Conservation (phyloP, 306 rosid species). For the Acmispon strigosus region DNA sequence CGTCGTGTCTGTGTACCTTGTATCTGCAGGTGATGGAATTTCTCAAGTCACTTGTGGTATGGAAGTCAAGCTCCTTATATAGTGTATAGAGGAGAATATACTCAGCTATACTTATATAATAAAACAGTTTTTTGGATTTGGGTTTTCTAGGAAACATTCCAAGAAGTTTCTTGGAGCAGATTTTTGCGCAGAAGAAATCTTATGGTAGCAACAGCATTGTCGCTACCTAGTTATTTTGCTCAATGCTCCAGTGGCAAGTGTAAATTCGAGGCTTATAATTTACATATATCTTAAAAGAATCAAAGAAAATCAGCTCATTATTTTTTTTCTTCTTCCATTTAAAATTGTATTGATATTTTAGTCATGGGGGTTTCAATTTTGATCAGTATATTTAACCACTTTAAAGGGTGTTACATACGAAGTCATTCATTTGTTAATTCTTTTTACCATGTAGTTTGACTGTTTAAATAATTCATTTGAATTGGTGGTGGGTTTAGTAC, state of each 20-base stretch:
- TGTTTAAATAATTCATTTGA: background rate
- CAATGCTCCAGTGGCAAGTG: constrained; percentile 38
- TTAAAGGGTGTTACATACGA: background rate
- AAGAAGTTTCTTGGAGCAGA: constrained; percentile 38
- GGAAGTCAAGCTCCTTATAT: constrained; percentile 56
- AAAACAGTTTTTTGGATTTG: constrained; percentile 23
- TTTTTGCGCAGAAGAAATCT: constrained; percentile 31
- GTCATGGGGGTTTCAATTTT: constrained; percentile 22
- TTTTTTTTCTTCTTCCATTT: background rate
- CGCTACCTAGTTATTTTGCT: constrained; percentile 27
- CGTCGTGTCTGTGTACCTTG: background rate
- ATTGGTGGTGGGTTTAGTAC: too few species aligned
- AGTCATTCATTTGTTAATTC: constrained; percentile 32
- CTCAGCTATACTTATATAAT: constrained; percentile 30
- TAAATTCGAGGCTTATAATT: constrained; percentile 38
- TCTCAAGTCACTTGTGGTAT: constrained; percentile 67
- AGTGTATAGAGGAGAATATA: constrained; percentile 35
- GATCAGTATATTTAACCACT: background rate
- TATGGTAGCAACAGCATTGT: constrained; percentile 13
- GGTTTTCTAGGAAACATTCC: constrained; percentile 24
- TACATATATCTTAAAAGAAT: constrained; percentile 4
- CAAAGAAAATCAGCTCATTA: constrained; percentile 7
- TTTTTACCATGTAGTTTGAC: constrained; percentile 12
- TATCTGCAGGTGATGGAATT: constrained; percentile 80
- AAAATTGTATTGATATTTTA: constrained; percentile 14